phyloP scores from a whole-genome alignment of 169 alveolate species.

The Eimeria maxima region DNA sequence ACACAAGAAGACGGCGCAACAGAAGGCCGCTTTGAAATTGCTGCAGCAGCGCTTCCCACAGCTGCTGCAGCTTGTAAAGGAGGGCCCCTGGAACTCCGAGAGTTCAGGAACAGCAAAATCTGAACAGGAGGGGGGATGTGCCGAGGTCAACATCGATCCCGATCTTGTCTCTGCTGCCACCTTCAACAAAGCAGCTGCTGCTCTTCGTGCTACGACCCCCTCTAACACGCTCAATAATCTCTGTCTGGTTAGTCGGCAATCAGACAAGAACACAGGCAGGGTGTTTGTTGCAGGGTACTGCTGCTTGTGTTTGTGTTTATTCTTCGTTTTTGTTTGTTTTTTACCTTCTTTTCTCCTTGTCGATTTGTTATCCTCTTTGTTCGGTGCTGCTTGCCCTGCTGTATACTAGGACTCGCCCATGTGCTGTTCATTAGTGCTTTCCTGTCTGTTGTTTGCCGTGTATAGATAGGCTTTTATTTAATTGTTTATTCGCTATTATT shows the following conservation, averaged over 20 bases:
- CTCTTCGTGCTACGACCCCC: slow-evolving; percentile 62
- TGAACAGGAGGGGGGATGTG: background rate
- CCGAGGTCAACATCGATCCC: background rate
- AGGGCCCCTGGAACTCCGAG: background rate
- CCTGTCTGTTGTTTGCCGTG: no score
- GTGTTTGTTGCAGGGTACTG: background rate
- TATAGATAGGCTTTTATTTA: no score
- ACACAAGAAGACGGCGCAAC: slow-evolving; percentile 68
- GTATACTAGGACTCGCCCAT: no score
- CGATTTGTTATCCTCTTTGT: no score
- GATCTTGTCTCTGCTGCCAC: slow-evolving; percentile 12
- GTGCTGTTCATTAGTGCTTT: no score
- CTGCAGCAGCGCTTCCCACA: slow-evolving; percentile 20
- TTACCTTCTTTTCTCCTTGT: background rate
- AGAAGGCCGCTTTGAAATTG: slow-evolving; percentile 54
- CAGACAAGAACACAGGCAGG: background rate
- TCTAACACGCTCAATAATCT: slow-evolving; percentile 71
- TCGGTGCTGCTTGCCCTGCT: no score
- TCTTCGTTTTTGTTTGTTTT: background rate
- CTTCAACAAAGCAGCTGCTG: slow-evolving; percentile 29
- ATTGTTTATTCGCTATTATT: no score
- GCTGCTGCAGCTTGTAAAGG: slow-evolving; percentile 13
- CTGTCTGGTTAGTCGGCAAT: slow-evolving; percentile 27
- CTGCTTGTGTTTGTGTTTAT: no score
- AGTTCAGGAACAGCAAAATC: background rate